These are phyloP conservation scores for Gnomoniopsis sp. DNA, from an alignment of 2,329 filamentous ascomycete species.

Conservation along the genomic window DNA sequence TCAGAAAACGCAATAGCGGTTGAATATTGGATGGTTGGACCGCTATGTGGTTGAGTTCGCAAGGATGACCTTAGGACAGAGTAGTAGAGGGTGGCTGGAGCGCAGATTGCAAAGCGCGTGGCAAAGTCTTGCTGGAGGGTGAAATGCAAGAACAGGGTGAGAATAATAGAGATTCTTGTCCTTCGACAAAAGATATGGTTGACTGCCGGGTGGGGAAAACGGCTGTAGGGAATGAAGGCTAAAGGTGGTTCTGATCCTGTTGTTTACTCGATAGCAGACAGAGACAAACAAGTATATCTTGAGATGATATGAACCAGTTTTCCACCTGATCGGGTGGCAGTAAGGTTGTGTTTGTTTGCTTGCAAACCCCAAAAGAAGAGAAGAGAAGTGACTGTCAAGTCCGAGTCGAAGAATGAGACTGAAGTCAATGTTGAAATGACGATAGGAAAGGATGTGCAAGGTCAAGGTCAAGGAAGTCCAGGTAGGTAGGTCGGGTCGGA, in stretches of 20 bases:
- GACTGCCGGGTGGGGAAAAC: neutral
- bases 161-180: neutral
- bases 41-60: constrained; percentile 7
- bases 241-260: neutral
- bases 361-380: neutral
- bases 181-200: neutral
- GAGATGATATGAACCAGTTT: constrained; percentile 5
- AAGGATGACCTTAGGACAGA: constrained; percentile 9
- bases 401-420: neutral
- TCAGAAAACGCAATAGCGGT: constrained; percentile 3
- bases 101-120: neutral
- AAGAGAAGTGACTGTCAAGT: neutral
- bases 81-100: constrained; percentile 16
- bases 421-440: neutral
- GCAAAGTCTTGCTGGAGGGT: neutral
- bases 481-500: neutral
- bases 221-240: constrained; percentile 6
- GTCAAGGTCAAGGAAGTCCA: neutral
- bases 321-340: neutral
- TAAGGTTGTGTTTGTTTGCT: neutral
- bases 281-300: constrained; percentile 3
- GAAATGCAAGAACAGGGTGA: neutral
- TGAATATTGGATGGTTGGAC: constrained; percentile 6
- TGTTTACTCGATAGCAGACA: neutral
- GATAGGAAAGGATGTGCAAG: neutral